Evolutionary conservation across 2,329 filamentous ascomycete genomes (phyloP).

Genomic region (Hirsutella thompsonii): DNA sequence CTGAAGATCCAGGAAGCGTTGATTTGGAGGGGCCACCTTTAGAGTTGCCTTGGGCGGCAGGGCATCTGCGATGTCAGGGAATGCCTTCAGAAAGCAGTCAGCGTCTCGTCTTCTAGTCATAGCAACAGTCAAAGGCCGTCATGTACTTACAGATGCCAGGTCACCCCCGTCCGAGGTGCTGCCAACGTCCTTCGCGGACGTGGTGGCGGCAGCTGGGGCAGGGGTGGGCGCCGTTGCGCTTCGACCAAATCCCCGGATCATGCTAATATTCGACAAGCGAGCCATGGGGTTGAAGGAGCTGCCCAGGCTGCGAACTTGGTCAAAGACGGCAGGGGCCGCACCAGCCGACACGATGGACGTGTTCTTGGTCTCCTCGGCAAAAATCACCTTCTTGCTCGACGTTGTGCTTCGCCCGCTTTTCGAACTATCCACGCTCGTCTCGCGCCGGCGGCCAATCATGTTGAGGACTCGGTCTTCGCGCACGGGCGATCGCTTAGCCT

Average conservation of each 20-base stretch:
- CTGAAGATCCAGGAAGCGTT: conserved; percentile 60
- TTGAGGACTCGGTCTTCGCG: conserved; percentile 56
- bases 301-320: conserved; percentile 70
- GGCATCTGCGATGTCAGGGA: conserved; percentile 43
- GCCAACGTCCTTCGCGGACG: conserved; percentile 23
- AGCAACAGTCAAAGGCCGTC: neutral
- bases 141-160: conserved; percentile 37
- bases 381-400: conserved; percentile 45
- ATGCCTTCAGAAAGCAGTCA: conserved; percentile 30
- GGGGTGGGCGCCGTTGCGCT: conserved; percentile 20
- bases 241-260: conserved; percentile 65
- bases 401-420: conserved; percentile 50
- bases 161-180: conserved; percentile 38
- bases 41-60: conserved; percentile 41
- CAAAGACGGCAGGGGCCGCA: conserved; percentile 49
- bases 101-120: no score
- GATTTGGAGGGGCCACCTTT: conserved; percentile 53
- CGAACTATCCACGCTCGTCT: conserved; percentile 65
- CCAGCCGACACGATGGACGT: conserved; percentile 3
- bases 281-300: conserved; percentile 75
- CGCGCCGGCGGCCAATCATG: conserved; percentile 61
- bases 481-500: conserved; percentile 13
- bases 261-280: conserved; percentile 58
- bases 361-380: conserved; percentile 26
- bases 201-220: conserved; percentile 1